Base-by-base conservation (phyloP, 2,329 filamentous ascomycete species). In the Paraphaeosphaeria sporulosa region DNA sequence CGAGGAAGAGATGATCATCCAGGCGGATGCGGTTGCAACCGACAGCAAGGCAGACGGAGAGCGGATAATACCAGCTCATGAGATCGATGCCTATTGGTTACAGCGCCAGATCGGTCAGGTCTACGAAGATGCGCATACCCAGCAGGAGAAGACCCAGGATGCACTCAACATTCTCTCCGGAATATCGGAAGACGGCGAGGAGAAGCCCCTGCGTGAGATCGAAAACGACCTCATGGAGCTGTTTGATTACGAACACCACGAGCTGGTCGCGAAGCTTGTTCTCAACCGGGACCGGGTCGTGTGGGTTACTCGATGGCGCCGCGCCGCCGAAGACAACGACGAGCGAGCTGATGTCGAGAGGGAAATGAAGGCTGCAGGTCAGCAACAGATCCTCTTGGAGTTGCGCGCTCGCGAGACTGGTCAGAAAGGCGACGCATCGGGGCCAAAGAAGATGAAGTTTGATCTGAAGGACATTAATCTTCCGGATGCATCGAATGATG, bases 221-320 rank as follows among this genome's bases (percentile, higher is more conserved):
- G 95, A 99, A 74, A 99, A 99, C 77, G 95, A 99, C 64, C 84
- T 99, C 59, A 98, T 98, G 91, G 95, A 97, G 71, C 86, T 99
- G 0, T 98, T 99, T 70, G 95, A 99, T 71, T 99, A 96, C 72
- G 94, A 98, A 71, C 91, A 97, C 72, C 93, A 96, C 62, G 93
- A 97, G 65, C 85, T 97, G 57, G 95, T 98, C 27, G 90, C 92
- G 65, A 94, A 93, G 77, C 85, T 99, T 17, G 93, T 98, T 58
- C 88, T 90, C 68, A 99, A 99, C 78, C 87, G 93, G 59, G 92
- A 97, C 71, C 96, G 95, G 82, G 89, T 99, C 58, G 92, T 97
- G 12, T 99, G 96, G 95, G 90, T 96, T 43, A 98, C 94, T 12
- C 89, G 89, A 67, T 89, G 96, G 82, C 90, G 93, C 50, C 87